Base-by-base conservation (phyloP, 2,329 filamentous ascomycete species). In the Trichophyton equinum region DNA sequence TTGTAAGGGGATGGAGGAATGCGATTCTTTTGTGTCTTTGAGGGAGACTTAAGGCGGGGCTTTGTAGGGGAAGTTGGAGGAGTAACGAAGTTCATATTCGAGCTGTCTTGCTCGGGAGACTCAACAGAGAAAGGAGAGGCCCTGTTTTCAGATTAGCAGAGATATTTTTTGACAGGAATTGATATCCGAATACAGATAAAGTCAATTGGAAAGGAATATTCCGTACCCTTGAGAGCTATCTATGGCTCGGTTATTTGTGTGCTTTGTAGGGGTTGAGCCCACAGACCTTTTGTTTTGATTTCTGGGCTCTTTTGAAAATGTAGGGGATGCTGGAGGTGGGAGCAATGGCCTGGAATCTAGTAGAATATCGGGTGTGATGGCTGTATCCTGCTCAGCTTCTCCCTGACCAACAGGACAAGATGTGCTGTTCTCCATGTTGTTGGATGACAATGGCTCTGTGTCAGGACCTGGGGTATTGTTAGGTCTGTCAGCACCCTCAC, bases 1-100 rank as follows among this genome's bases (percentile, higher is more conserved):
- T 77, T 72, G 60, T 79, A 73, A 0, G 79, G 79, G 4, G 79
- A 78, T 5, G 76, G 76, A 6, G 79, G 80, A 49, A 82, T 77
- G 0, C 70, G 67, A 20, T 68, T 63, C 57, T 68, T 73, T 20
- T 49, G 51, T 15, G 70, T 67, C 65, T 82, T 80, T 1, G 75
- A 76, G 2, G 80, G 80, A 13, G 79, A 81, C 22, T 72, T 71
- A 3, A 80, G 69, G 11, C 68, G 68, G 4, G 68, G 67, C 62
- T 74, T 77, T 7, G 73, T 73, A 44, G 78, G 77, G 47, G 75
- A 79, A 11, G 71, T 67, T 15, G 73, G 75, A 18, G 78, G 77
- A 44, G 77, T 78, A 46, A 70, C 65, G 51, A 68, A 57, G n/a
- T 33, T 59, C 53, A 51, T 58, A 4, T 51, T 25, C 22, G 22